Evolutionary conservation across 2,329 filamentous ascomycete species (phyloP).

Genomic region (Blastomyces emzantsi): DNA sequence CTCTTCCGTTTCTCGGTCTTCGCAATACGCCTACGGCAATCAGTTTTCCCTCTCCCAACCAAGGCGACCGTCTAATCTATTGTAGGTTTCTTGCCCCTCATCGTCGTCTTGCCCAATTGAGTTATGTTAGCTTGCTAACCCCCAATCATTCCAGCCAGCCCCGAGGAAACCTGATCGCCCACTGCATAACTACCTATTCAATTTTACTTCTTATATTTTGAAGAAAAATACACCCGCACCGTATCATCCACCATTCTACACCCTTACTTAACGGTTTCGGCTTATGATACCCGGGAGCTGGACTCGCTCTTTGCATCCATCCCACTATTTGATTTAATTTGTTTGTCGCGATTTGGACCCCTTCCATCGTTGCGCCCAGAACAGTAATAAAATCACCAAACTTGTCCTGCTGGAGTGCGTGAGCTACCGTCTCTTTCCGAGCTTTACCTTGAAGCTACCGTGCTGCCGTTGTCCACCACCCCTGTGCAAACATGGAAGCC

Average conservation of each 20-base stretch:
- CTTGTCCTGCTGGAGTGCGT: background rate
- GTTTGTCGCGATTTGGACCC: background rate
- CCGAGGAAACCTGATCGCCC: background rate
- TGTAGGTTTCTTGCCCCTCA: background rate
- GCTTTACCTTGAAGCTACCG: background rate
- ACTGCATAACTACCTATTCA: background rate
- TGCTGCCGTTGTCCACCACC: background rate
- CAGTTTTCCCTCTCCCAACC: background rate
- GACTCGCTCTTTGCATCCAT: constrained; percentile 1
- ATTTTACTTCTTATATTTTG: background rate
- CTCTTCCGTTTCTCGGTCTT: background rate
- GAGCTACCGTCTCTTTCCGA: background rate
- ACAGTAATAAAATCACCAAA: background rate
- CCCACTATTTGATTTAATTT: background rate
- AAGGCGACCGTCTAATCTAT: background rate
- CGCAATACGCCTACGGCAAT: background rate
- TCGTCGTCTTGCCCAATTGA: background rate
- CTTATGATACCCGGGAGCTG: constrained; percentile 7
- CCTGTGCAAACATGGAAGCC: constrained; percentile 32
- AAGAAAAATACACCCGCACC: background rate
- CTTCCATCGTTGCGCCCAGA: background rate
- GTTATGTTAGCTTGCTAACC: background rate
- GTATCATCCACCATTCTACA: background rate
- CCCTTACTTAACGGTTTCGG: background rate
- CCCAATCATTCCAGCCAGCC: background rate